Conservation (phyloP, 2,329 filamentous ascomycete genomes). For the Aphanocladium album region DNA sequence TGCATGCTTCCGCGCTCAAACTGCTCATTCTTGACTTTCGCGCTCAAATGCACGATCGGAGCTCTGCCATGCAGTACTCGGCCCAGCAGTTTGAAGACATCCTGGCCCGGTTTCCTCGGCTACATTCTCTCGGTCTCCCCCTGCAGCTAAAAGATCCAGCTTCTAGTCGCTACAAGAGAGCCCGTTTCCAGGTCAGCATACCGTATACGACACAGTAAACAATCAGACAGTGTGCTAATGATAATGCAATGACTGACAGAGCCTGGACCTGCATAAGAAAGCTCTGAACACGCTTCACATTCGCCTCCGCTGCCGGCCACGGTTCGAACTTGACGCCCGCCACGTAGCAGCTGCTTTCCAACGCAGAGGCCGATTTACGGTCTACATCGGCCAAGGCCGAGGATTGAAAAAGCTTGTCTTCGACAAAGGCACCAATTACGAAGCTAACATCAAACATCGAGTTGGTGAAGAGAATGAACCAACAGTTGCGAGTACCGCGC, state of each 20-base stretch:
- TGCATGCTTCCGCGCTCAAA: background rate
- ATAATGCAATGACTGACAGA: too few species aligned
- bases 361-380: too few species aligned
- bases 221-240: too few species aligned
- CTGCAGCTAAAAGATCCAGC: background rate
- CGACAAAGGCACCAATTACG: slow-evolving; percentile 73
- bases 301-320: too few species aligned
- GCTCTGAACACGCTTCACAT: too few species aligned
- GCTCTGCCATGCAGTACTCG: background rate
- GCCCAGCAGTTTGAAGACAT: background rate
- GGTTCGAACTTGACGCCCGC: too few species aligned
- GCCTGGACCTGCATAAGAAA: too few species aligned
- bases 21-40: background rate
- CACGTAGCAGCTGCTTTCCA: too few species aligned
- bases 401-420: too few species aligned
- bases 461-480: slow-evolving; percentile 90
- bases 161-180: background rate
- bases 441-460: slow-evolving; percentile 82
- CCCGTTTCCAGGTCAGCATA: background rate
- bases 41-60: background rate
- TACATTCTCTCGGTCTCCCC: background rate
- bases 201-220: too few species aligned
- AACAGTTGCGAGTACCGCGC: slow-evolving; percentile 73
- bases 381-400: too few species aligned
- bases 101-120: background rate